Evolutionary conservation across 805 yeast species (phyloP), one percentile per base, ranked within the genome.

Genomic region (Candida silvicultrix): DNA sequence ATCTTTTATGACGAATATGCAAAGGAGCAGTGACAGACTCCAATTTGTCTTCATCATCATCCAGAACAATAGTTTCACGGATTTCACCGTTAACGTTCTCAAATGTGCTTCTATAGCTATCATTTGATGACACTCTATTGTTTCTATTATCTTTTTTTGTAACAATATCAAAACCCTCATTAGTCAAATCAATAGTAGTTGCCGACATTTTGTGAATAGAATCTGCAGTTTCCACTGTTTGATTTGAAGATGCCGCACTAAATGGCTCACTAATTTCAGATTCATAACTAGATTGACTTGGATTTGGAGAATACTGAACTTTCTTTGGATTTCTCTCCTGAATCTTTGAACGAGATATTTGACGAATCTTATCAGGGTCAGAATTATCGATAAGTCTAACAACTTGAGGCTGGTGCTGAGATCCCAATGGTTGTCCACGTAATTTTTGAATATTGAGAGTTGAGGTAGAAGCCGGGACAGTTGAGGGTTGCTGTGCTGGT

Each of bases 251-350:
- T 12, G 46, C 42, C 3, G 40, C 41, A 16, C 58, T 52, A 44
- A 56, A 58, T 14, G 52, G 53, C 34, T 53, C 57, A 54, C 60
- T 56, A 6, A 55, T 15, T 29, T 48, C 58, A 12, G 62, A 53
- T 14, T 55, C 56, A 35, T 58, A 49, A 29, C 60, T 57, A 6
- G 60, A 53, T 12, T 57, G 57, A 36, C 59, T 54, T 22, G 49
- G 8, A 15, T 48, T 11, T 38, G 57, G 57, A 2, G 60, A 51
- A 0, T 19, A 22, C 18, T 40, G 38, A 12, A 31, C 40, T 11
- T 43, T 40, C 8, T 23, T 40, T 15, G 47, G 25, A 19, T 21
- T 39, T n/a, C 40, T 40, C 6, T 29, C 29, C 16, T 44, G 16
- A 7, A 37, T 16, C 15, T 15, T 37, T 14, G 9, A 11, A 14